A percentile compares a stretch with the other conserved stretches of the same genome.
These are phyloP conservation scores for Terana coerulea DNA, from an alignment of 768 basidiomycete genomes.

Conservation along the genomic window DNA sequence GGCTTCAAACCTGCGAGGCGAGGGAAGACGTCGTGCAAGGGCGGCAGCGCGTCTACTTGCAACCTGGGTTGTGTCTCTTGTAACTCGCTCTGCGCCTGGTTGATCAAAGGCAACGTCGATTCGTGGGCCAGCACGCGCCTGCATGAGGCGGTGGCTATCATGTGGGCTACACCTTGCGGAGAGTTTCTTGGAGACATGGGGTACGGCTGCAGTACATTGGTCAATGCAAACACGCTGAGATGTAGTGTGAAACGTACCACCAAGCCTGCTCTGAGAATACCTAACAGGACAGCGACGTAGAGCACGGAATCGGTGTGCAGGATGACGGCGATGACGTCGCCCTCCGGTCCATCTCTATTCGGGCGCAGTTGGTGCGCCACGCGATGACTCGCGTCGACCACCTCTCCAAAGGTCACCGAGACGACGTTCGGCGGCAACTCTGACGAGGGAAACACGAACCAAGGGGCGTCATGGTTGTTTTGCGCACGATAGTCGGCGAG, in stretches of 20 bases:
- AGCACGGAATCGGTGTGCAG: constrained; percentile 7
- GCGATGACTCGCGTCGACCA: constrained; percentile 6
- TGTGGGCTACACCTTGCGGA: constrained; percentile 28
- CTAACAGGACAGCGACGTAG: constrained; percentile 3
- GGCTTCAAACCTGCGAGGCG: constrained; percentile 7
- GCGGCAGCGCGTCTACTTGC: constrained; percentile 17
- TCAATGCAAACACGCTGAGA: neutral
- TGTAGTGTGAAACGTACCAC: neutral
- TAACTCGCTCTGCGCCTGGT: constrained; percentile 26
- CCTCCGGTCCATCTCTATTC: neutral
- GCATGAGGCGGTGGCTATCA: constrained; percentile 36
- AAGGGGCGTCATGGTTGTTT: constrained; percentile 1
- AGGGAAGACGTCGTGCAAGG: constrained; percentile 17
- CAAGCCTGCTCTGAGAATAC: constrained; percentile 10
- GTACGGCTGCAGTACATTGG: constrained; percentile 21
- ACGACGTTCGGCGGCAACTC: neutral
- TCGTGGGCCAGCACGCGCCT: constrained; percentile 34
- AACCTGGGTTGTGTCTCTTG: neutral
- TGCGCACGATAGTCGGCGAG: constrained; percentile 8
- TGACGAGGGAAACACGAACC: constrained; percentile 2
- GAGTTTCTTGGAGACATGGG: constrained; percentile 38
- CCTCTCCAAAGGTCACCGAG: neutral
- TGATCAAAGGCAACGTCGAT: constrained; percentile 28
- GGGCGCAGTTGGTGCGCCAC: constrained; percentile 9
- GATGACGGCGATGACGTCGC: constrained; percentile 8